A percentile compares a stretch with the other conserved stretches of the same genome.
phyloP scores from a whole-genome alignment of 805 yeast species.

The Kodamaea lidongshanica region DNA sequence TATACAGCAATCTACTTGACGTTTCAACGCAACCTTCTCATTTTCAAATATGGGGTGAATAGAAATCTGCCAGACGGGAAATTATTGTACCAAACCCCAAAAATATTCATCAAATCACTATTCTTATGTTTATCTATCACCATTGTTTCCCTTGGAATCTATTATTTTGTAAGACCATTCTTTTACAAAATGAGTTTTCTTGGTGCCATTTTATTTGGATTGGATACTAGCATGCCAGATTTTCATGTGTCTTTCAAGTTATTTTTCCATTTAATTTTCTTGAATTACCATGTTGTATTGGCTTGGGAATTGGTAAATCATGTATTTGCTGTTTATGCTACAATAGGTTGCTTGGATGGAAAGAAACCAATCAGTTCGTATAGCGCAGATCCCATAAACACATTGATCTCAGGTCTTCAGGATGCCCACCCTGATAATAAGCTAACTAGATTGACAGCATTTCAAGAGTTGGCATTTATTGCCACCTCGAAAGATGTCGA shows the following conservation, averaged over 20 bases:
- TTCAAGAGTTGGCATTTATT: slow-evolving; percentile 67
- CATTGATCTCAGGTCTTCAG: slow-evolving; percentile 58
- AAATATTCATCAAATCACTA: slow-evolving; percentile 33
- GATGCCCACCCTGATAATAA: slow-evolving; percentile 36
- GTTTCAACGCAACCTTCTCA: slow-evolving; percentile 50
- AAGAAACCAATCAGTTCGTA: slow-evolving; percentile 54
- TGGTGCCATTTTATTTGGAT: slow-evolving; percentile 24
- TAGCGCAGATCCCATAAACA: slow-evolving; percentile 55
- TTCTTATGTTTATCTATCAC: slow-evolving; percentile 24
- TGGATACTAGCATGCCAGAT: slow-evolving; percentile 39
- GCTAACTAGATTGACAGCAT: slow-evolving; percentile 52
- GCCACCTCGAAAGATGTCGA: slow-evolving; percentile 40
- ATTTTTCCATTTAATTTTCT: slow-evolving; percentile 22
- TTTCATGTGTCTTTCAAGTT: slow-evolving; percentile 26
- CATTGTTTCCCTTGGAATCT: slow-evolving; percentile 33
- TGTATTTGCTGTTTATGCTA: slow-evolving; percentile 57
- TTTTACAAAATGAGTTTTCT: slow-evolving; percentile 34
- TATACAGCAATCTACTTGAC: slow-evolving; percentile 49
- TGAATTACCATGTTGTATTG: slow-evolving; percentile 31
- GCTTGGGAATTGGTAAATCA: slow-evolving; percentile 54
- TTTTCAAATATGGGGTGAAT: slow-evolving; percentile 39
- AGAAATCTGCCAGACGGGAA: slow-evolving; percentile 35
- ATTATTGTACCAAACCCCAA: slow-evolving; percentile 20
- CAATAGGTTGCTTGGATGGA: slow-evolving; percentile 67
- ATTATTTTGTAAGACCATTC: slow-evolving; percentile 33